Evolutionary conservation across 345 rosid species (phyloP).

Genomic region (Corchorus olitorius): DNA sequence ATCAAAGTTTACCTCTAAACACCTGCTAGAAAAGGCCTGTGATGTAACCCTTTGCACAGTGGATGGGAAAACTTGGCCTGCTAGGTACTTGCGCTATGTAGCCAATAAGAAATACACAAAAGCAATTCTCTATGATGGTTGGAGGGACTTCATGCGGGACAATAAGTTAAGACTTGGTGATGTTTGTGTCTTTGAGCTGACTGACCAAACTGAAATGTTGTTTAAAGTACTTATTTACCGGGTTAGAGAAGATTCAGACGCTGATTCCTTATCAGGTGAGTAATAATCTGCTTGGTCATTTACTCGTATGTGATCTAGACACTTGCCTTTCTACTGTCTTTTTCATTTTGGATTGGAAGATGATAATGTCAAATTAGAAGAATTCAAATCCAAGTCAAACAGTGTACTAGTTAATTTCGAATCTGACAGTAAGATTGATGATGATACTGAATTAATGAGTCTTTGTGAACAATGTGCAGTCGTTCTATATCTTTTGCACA

Average conservation of each 20-base stretch:
- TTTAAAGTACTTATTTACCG: constrained; percentile 1
- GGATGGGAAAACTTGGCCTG: not conserved
- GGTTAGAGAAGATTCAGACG: not conserved
- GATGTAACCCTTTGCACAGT: not conserved
- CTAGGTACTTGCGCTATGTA: not conserved
- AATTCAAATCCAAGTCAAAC: not conserved
- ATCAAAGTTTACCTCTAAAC: not conserved
- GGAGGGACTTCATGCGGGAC: constrained; percentile 10
- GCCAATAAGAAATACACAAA: not conserved
- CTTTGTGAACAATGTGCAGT: not conserved
- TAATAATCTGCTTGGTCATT: not conserved
- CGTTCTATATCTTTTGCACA: not conserved
- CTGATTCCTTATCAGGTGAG: not conserved
- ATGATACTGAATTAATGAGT: not conserved
- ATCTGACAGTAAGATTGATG: not conserved
- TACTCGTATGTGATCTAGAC: not conserved
- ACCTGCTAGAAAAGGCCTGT: not conserved
- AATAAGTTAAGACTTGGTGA: constrained; percentile 14
- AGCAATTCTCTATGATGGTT: constrained; percentile 2
- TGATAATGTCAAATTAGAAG: not conserved
- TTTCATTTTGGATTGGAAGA: not conserved
- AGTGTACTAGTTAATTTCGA: not conserved
- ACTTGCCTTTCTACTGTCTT: not conserved
- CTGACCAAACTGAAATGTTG: not conserved
- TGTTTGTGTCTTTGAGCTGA: constrained; percentile 20